Evolutionary conservation across 495 filamentous ascomycete species (phyloP), one percentile per base, ranked within the genome.

Genomic region (Penicillium cinerascens): DNA sequence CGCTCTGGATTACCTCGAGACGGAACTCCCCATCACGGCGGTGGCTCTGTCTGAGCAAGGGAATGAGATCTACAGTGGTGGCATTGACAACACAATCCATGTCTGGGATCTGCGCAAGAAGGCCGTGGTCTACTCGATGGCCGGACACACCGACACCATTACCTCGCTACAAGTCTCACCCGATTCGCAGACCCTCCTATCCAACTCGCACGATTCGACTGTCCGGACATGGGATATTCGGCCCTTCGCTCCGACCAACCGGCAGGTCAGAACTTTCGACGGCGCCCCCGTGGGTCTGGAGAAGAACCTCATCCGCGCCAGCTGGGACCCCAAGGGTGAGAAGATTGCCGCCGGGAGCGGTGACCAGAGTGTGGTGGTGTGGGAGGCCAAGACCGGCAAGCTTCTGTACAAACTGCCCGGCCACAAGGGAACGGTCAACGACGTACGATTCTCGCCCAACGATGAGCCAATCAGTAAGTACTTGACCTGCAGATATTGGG

Each of bases 71-170:
- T 99, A 91, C 67, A 91, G 87, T 16, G 93, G 93, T 33, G 88
- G 91, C 9, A 97, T 99, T 49, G 93, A 97, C 67, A 96, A 97
- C 58, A 91, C 95, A 51, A 95, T 99, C 65, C 91, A 95, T 64
- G 89, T 93, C 6, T 99, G 92, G 90, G 95, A 99, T 71, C 69
- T 97, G 52, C 84, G 95, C 56, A 97, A 96, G 73, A 89, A 92
- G 65, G 82, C 83, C 0, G 81, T 96, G 1, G 82, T 87, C 8
- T 96, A 96, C 64, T 84, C 88, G 2, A 86, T 99, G 81, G 59
- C 87, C 8, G 93, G 95, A 2, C 93, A 99, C 64, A 86, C 80
- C 26, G 93, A 99, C 60, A 97, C 92, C 1, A 77, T 99, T 52
- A 95, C 92, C 3, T 93, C 92, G 25, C 79, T 99, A 18, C 74